Conservation (phyloP, 2,329 filamentous ascomycete species). For the Kalaharituber pfeilii region DNA sequence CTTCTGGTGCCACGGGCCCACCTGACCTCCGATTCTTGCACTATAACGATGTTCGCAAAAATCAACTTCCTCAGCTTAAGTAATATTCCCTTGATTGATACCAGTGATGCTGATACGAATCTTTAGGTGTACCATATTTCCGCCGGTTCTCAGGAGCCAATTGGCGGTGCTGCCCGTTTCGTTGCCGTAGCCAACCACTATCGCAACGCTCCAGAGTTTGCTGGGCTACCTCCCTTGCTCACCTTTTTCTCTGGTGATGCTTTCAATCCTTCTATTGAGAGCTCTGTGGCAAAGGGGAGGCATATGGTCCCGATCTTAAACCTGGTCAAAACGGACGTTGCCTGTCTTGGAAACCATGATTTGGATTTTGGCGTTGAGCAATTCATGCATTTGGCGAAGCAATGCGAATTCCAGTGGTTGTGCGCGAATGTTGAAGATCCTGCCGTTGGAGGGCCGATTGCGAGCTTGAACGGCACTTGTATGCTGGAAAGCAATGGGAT, state of each 20-base stretch:
- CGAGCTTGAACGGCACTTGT: conserved; percentile 54
- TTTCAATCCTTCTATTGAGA: conserved; percentile 81
- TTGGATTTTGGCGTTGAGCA: conserved; percentile 79
- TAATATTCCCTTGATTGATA: not conserved
- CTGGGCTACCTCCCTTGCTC: conserved; percentile 38
- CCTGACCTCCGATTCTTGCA: conserved; percentile 47
- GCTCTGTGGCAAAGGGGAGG: conserved; percentile 69
- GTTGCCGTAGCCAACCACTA: conserved; percentile 64
- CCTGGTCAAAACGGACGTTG: conserved; percentile 54
- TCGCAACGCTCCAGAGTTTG: conserved; percentile 33
- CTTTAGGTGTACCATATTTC: conserved; percentile 59
- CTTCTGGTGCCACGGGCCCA: not conserved
- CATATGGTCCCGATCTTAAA: conserved; percentile 86
- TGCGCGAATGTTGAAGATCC: conserved; percentile 78
- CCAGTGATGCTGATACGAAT: too few species aligned
- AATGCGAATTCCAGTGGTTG: conserved; percentile 78
- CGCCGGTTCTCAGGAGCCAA: conserved; percentile 54
- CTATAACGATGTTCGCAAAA: conserved; percentile 55
- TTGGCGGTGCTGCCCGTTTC: conserved; percentile 67
- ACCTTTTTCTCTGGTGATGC: conserved; percentile 84
- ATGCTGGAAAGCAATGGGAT: conserved; percentile 66
- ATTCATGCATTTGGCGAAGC: conserved; percentile 48
- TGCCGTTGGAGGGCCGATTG: conserved; percentile 57
- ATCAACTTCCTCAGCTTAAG: not conserved
- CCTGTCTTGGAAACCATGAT: conserved; percentile 57